Evolutionary conservation across 2,329 filamentous ascomycete genomes (phyloP).

Genomic region (Colletotrichum sp.): DNA sequence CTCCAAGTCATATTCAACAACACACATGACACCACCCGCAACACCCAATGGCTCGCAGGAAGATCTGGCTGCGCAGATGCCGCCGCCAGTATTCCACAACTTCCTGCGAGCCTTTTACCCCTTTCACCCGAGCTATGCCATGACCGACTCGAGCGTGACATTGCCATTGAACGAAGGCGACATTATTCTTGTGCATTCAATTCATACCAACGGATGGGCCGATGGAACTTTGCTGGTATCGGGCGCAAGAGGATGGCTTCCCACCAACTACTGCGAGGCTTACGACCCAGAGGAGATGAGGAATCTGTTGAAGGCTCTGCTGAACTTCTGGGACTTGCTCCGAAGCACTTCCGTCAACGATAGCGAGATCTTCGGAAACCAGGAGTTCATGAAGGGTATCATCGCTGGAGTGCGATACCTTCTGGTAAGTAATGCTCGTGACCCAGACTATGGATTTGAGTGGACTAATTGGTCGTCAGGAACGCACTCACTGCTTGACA

Average conservation of each 20-base stretch:
- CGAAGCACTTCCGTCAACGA: constrained; percentile 79
- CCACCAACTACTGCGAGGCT: constrained; percentile 96
- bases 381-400: constrained; percentile 92
- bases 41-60: constrained; percentile 75
- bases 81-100: constrained; percentile 82
- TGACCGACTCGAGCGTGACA: constrained; percentile 86
- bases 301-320: constrained; percentile 81
- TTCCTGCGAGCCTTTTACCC: constrained; percentile 94
- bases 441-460: too few species aligned
- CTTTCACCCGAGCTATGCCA: constrained; percentile 80
- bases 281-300: constrained; percentile 91
- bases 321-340: constrained; percentile 92
- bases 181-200: constrained; percentile 91
- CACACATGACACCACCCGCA: constrained; percentile 78
- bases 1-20: constrained; percentile 49
- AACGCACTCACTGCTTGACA: constrained; percentile 86
- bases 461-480: constrained; percentile 53
- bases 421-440: constrained; percentile 64
- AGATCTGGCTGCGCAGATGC: constrained; percentile 49
- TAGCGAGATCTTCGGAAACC: constrained; percentile 81
- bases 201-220: constrained; percentile 98
- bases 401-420: constrained; percentile 92
- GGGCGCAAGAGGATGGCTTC: constrained; percentile 90
- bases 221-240: constrained; percentile 90
- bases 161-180: constrained; percentile 89